phyloP scores from a whole-genome alignment of 2,329 filamentous ascomycete species.

The Fusarium odoratissimum region DNA sequence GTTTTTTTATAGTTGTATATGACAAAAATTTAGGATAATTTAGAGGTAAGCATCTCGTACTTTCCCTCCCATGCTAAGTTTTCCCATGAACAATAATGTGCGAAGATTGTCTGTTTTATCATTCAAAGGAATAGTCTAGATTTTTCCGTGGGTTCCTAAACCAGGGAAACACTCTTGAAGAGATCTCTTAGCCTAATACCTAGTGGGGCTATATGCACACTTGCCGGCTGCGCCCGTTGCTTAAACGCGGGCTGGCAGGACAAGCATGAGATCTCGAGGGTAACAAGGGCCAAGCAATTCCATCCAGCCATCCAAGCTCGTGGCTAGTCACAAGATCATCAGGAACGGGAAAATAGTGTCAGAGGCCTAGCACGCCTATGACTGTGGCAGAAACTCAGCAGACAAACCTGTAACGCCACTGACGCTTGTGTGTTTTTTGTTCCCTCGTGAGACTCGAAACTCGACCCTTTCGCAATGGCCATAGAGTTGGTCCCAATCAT shows the following conservation, averaged over 20 bases:
- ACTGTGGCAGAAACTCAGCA: background rate
- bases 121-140: background rate
- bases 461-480: conserved; percentile 5
- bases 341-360: conserved; percentile 1
- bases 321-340: conserved; percentile 18
- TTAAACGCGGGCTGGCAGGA: background rate
- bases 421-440: background rate
- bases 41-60: background rate
- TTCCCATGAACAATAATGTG: background rate
- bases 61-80: background rate
- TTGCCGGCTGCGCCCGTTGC: conserved; percentile 14
- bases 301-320: conserved; percentile 3
- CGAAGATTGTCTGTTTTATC: background rate
- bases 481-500: conserved; percentile 17
- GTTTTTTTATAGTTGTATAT: background rate
- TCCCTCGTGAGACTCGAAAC: conserved; percentile 17
- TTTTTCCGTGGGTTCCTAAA: background rate
- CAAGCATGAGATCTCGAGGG: background rate
- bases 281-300: background rate
- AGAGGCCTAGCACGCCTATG: background rate
- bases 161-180: background rate
- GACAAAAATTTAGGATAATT: background rate
- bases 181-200: background rate
- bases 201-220: conserved; percentile 4
- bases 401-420: background rate